Conservation (phyloP, 768 basidiomycete species). For the Coprinopsis marcescibilis region DNA sequence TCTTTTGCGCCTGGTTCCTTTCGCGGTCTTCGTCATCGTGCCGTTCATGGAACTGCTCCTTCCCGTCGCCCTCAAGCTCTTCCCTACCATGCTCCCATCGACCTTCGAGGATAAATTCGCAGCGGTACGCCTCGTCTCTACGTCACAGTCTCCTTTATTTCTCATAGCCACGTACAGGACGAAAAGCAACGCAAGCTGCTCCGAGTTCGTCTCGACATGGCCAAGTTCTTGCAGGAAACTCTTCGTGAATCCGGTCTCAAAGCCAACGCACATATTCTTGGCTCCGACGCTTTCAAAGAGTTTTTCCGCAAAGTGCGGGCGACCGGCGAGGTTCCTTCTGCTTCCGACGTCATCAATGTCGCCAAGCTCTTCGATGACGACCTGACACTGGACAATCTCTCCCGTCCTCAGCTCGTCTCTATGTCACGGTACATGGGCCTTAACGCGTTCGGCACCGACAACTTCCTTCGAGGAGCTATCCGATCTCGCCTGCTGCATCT, state of each 20-base stretch:
- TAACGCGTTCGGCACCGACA: conserved; percentile 98
- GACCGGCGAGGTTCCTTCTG: conserved; percentile 90
- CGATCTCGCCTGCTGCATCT: conserved; percentile 77
- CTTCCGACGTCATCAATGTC: conserved; percentile 85
- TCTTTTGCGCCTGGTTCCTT: conserved; percentile 87
- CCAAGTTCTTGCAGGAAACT: conserved; percentile 98
- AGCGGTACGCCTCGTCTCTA: conserved; percentile 45
- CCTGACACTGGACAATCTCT: conserved; percentile 94
- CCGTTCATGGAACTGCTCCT: conserved; percentile 98
- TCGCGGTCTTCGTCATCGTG: conserved; percentile 89
- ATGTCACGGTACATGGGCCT: conserved; percentile 98
- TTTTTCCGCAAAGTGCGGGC: conserved; percentile 98
- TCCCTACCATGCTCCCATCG: conserved; percentile 98
- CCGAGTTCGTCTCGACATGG: conserved; percentile 94
- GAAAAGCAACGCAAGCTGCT: conserved; percentile 96
- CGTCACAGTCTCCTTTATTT: background rate
- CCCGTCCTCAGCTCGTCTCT: conserved; percentile 95
- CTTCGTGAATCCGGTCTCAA: conserved; percentile 90
- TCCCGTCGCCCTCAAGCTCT: conserved; percentile 92
- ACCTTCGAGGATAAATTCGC: conserved; percentile 98
- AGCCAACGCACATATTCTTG: conserved; percentile 88
- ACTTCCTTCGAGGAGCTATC: conserved; percentile 91
- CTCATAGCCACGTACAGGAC: conserved; percentile 45
- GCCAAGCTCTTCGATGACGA: conserved; percentile 98
- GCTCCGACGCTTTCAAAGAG: conserved; percentile 95